Evolutionary conservation across 2,329 filamentous ascomycete genomes (phyloP), one percentile per base, ranked within the genome.

Genomic region (Cladophialophora psammophila): DNA sequence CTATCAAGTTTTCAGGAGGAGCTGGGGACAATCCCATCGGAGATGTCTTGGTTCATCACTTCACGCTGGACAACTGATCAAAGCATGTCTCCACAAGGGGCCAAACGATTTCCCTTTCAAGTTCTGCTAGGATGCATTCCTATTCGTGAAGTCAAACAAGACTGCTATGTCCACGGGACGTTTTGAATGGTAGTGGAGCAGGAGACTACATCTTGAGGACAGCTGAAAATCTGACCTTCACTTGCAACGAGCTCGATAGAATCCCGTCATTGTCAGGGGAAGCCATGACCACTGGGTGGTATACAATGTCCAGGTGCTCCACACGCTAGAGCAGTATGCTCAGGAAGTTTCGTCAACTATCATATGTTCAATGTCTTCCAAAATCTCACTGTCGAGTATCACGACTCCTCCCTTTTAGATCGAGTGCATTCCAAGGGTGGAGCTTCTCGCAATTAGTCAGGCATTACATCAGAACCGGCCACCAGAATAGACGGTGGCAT

Each of bases 101-200:
- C 52, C 34, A 12, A 35, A 55, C n/a, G 34, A 38, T 58, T 38
- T 58, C 55, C 55, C 55, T 58, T 58, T 58, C 55, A n/a, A 42
- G 55, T 18, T 42, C 36, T 8, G 13, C 12, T 58, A 9, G 34
- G 18, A 13, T 8, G 15, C 15, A 58, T 42, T 42, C n/a, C 36
- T 42, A 58, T 58, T 58, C 18, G 55, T 42, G 6, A 7, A 58
- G 15, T 8, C 8, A 10, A 55, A 15, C 26, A 18, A 26, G 6
- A 12, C n/a, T 35, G 13, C n/a, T n/a, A 26, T 26, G 13, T 36
- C 31, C 31, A 55, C 34, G 4, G 20, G 45, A 18, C 45, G 3
- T 20, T 26, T 26, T 7, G 18, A 50, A 50, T 42, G 5, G 1
- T 4, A 18, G 40, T 42, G 40, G 40, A 42, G 15, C 40, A n/a